These are phyloP conservation scores for Colletotrichum cordylinicola DNA, from an alignment of 2,329 filamentous ascomycete genomes.

Conservation along the genomic window DNA sequence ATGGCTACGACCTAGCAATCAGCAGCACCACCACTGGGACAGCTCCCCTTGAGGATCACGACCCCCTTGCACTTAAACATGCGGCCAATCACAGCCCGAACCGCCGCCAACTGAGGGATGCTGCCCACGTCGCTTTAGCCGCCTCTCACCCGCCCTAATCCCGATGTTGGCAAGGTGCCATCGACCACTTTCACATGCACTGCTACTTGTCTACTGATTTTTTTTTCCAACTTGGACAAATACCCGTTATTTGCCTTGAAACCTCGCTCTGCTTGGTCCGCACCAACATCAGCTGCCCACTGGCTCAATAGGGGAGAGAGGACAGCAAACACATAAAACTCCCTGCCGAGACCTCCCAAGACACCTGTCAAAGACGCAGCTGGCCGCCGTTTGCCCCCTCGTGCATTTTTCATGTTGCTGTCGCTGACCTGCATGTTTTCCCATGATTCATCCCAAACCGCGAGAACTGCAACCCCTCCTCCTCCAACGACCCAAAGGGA, in stretches of 20 bases:
- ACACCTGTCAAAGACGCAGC: neutral
- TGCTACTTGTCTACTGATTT: neutral
- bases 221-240: neutral
- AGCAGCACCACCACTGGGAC: neutral
- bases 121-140: neutral
- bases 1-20: neutral
- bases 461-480: neutral
- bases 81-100: neutral
- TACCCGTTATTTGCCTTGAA: neutral
- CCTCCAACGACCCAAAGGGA: neutral
- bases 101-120: neutral
- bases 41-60: slow-evolving; percentile 3
- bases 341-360: neutral
- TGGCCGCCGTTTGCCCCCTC: neutral
- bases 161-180: slow-evolving; percentile 7
- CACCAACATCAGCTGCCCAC: neutral
- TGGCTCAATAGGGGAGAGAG: neutral
- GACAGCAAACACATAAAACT: neutral
- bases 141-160: slow-evolving; percentile 2
- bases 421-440: neutral
- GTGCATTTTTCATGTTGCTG: neutral
- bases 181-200: slow-evolving; percentile 2
- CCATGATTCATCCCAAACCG: neutral
- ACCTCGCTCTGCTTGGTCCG: neutral
- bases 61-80: slow-evolving; percentile 8